Evolutionary conservation across 1,139 yeast species (phyloP).

Genomic region (Nadsonia commutata): DNA sequence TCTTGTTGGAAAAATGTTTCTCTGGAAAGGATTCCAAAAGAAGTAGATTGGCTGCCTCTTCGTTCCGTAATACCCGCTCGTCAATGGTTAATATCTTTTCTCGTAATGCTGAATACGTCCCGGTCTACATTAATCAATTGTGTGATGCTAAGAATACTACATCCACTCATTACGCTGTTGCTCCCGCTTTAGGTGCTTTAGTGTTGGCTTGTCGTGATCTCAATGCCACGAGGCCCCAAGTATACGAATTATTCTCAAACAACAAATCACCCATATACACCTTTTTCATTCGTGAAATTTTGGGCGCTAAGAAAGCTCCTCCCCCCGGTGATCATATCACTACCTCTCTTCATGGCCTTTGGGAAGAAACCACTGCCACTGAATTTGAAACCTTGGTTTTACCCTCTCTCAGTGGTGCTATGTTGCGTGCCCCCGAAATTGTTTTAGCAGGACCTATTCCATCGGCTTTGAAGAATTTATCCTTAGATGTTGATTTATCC

Average conservation of each 20-base stretch:
- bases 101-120: constrained; percentile 7
- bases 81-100: constrained; percentile 11
- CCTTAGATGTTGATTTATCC: constrained; percentile 25
- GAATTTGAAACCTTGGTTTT: constrained; percentile 31
- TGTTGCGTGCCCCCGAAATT: constrained; percentile 69
- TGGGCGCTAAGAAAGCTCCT: constrained; percentile 18
- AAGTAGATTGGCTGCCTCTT: constrained; percentile 15
- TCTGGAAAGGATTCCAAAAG: constrained; percentile 15
- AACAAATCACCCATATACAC: constrained; percentile 13
- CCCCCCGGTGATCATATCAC: constrained; percentile 16
- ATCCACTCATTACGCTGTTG: constrained; percentile 11
- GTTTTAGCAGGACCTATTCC: constrained; percentile 43
- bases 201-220: constrained; percentile 19
- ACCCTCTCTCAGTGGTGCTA: constrained; percentile 60
- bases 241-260: constrained; percentile 11
- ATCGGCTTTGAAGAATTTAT: constrained; percentile 29
- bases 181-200: constrained; percentile 15
- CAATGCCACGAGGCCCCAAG: constrained; percentile 14
- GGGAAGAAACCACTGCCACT: constrained; percentile 29
- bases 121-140: constrained; percentile 12
- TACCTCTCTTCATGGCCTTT: constrained; percentile 29
- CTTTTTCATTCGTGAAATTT: constrained; percentile 17
- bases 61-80: constrained; percentile 16
- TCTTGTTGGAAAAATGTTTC: constrained; percentile 7
- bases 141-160: constrained; percentile 8